These are phyloP conservation scores for Colletotrichum sp. DNA, from an alignment of 2,329 filamentous ascomycete genomes.

Conservation along the genomic window DNA sequence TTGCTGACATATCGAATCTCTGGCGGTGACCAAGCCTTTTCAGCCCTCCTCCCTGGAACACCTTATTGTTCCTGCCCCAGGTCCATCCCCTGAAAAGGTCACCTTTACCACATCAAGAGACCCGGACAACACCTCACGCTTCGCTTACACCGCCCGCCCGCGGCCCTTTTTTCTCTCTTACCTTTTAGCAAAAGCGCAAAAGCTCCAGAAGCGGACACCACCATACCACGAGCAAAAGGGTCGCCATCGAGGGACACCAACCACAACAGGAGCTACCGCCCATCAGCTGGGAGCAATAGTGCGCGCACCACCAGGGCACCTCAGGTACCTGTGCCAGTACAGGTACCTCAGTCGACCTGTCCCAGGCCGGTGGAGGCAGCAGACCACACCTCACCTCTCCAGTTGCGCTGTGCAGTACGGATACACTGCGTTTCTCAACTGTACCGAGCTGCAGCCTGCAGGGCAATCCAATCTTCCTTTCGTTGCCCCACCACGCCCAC, in stretches of 20 bases:
- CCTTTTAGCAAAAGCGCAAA: not conserved
- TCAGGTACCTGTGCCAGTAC: not conserved
- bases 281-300: not conserved
- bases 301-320: not conserved
- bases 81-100: not conserved
- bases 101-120: not conserved
- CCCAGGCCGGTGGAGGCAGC: not conserved
- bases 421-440: not conserved
- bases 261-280: not conserved
- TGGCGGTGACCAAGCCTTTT: constrained; percentile 14
- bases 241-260: not conserved
- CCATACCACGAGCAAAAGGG: not conserved
- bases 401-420: not conserved
- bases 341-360: not conserved
- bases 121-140: not conserved
- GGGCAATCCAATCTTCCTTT: constrained; percentile 15
- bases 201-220: not conserved
- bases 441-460: constrained; percentile 16
- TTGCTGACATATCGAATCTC: constrained; percentile 16
- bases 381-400: not conserved
- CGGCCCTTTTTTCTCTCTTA: not conserved
- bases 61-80: constrained; percentile 12
- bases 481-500: constrained; percentile 14
- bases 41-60: constrained; percentile 17
- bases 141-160: constrained; percentile 17